Evolutionary conservation across 2,329 filamentous ascomycete species (phyloP).

Genomic region (Cladosporium sp.): DNA sequence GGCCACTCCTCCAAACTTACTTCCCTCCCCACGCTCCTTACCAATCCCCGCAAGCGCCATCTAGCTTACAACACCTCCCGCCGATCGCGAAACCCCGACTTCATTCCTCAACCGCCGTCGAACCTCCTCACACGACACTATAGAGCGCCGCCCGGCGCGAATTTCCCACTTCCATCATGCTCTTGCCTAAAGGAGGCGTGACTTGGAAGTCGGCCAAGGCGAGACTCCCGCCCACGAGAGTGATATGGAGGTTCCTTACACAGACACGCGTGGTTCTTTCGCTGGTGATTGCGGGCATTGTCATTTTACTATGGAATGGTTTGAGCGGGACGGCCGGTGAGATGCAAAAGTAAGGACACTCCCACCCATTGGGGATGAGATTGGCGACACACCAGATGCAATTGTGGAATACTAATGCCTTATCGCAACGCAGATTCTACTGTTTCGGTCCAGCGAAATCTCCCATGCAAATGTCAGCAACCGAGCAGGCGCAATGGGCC

Average conservation of each 20-base stretch:
- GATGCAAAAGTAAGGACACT: conserved; percentile 70
- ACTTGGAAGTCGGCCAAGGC: conserved; percentile 89
- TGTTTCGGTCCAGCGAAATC: conserved; percentile 94
- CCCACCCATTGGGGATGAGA: background rate
- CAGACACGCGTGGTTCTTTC: conserved; percentile 74
- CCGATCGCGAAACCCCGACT: background rate
- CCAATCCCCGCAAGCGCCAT: background rate
- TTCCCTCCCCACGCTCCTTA: conserved; percentile 8
- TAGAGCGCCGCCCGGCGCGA: conserved; percentile 11
- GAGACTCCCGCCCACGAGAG: conserved; percentile 71
- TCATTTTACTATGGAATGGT: conserved; percentile 84
- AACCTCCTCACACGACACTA: conserved; percentile 2
- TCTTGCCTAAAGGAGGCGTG: conserved; percentile 83
- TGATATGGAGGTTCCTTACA: conserved; percentile 59
- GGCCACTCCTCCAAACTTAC: background rate
- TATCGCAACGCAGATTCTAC: conserved; percentile 67
- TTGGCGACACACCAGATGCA: too few species aligned
- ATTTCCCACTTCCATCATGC: conserved; percentile 53
- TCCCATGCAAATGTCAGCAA: conserved; percentile 91
- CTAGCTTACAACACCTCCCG: conserved; percentile 4
- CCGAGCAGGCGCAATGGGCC: conserved; percentile 88
- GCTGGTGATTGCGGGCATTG: conserved; percentile 63
- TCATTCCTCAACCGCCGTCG: background rate
- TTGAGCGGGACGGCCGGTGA: conserved; percentile 76
- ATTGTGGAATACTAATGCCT: background rate